A percentile compares a stretch with the other conserved stretches of the same genome.
phyloP scores from a whole-genome alignment of 192 early-diverging fungal species.

The Coemansia sp. region DNA sequence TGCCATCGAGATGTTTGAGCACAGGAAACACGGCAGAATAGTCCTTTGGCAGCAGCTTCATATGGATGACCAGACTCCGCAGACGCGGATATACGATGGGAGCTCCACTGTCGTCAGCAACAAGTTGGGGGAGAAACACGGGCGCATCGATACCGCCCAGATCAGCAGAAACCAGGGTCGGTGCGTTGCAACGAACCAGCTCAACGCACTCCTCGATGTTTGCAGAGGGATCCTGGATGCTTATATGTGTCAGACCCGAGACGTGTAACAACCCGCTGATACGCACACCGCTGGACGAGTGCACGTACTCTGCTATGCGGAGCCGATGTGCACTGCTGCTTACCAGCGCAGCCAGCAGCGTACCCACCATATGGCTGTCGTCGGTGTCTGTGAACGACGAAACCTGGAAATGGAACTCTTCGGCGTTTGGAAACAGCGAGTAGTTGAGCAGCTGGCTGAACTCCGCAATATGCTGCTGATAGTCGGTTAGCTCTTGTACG shows the following conservation, averaged over 20 bases:
- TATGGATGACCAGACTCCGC: conserved; percentile 27
- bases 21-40: conserved; percentile 26
- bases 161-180: conserved; percentile 37
- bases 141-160: conserved; percentile 33
- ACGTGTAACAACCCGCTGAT: conserved; percentile 35
- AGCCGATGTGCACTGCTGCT: conserved; percentile 2
- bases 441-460: conserved; percentile 21
- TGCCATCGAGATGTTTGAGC: conserved; percentile 24
- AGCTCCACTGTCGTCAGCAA: conserved; percentile 24
- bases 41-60: conserved; percentile 33
- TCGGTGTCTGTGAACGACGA: conserved; percentile 44
- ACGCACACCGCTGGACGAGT: conserved; percentile 40
- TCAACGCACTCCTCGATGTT: conserved; percentile 40
- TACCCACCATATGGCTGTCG: conserved; percentile 53
- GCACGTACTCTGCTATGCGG: conserved; percentile 34
- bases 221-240: conserved; percentile 26
- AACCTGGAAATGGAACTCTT: conserved; percentile 35
- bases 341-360: conserved; percentile 19
- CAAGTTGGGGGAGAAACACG: conserved; percentile 28
- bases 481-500: conserved; percentile 38
- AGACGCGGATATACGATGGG: conserved; percentile 29
- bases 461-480: conserved; percentile 9
- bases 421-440: conserved; percentile 29
- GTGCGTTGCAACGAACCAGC: conserved; percentile 36
- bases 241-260: conserved; percentile 35